Conservation (phyloP, 2,329 filamentous ascomycete genomes). For the Didymosphaeria variabile region DNA sequence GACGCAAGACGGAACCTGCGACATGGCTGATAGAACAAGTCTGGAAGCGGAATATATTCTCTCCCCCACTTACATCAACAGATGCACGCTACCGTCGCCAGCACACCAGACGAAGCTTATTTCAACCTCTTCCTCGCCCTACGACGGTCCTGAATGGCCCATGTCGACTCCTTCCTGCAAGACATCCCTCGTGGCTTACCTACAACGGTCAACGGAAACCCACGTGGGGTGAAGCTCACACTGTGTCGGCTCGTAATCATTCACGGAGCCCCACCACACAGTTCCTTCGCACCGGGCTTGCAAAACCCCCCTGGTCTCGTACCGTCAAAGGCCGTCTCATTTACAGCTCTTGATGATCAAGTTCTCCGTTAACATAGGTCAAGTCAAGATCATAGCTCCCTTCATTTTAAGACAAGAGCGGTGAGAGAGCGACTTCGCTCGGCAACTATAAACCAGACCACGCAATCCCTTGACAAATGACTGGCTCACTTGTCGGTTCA, state of each 20-base stretch:
- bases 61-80: neutral
- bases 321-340: neutral
- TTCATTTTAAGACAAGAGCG: neutral
- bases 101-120: constrained; percentile 9
- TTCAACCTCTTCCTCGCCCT: neutral
- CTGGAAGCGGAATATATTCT: neutral
- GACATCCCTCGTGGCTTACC: neutral
- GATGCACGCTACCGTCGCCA: constrained; percentile 7
- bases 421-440: neutral
- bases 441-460: neutral
- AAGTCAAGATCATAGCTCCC: neutral
- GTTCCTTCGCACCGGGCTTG: neutral
- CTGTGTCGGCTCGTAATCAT: constrained; percentile 14
- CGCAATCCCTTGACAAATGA: neutral
- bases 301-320: neutral
- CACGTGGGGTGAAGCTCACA: constrained; percentile 8
- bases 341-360: neutral
- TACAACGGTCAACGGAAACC: neutral
- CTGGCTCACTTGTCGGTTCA: constrained; percentile 2
- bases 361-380: neutral
- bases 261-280: neutral
- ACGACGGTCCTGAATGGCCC: neutral
- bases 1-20: neutral
- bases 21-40: neutral
- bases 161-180: constrained; percentile 2